These are phyloP conservation scores for Phaeophleospora eucalypticola DNA, from an alignment of 2,329 filamentous ascomycete species.

Conservation along the genomic window DNA sequence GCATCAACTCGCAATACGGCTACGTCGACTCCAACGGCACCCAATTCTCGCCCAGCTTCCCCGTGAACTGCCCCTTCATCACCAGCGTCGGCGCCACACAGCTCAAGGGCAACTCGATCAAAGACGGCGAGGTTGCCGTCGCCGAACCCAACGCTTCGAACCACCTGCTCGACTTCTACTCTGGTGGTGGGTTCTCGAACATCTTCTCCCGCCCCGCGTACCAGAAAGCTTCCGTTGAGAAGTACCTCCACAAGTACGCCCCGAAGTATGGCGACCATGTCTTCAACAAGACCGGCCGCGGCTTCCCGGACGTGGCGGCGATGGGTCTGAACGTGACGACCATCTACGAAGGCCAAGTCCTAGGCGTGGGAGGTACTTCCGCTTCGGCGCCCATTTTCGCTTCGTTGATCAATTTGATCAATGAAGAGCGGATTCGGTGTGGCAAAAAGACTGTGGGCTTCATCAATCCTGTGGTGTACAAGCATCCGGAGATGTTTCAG, in stretches of 20 bases:
- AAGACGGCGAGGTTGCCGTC: constrained; percentile 32
- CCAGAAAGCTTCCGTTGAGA: constrained; percentile 23
- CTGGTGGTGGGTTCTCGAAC: constrained; percentile 41
- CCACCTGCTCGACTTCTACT: constrained; percentile 39
- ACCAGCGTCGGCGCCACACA: constrained; percentile 47
- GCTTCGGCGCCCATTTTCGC: constrained; percentile 47
- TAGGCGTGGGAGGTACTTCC: constrained; percentile 46
- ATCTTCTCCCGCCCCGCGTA: constrained; percentile 30
- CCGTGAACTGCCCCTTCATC: constrained; percentile 47
- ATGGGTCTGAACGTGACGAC: constrained; percentile 18
- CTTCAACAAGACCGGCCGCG: constrained; percentile 47
- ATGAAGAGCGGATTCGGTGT: constrained; percentile 32
- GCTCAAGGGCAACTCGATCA: constrained; percentile 36
- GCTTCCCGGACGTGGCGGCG: constrained; percentile 42
- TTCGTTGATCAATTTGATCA: constrained; percentile 43
- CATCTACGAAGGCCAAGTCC: constrained; percentile 36
- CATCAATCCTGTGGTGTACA: constrained; percentile 41
- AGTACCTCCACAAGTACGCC: constrained; percentile 37
- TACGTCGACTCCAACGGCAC: constrained; percentile 38
- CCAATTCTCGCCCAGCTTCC: constrained; percentile 41
- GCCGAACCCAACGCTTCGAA: constrained; percentile 30
- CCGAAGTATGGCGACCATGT: constrained; percentile 35
- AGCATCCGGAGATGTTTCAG: constrained; percentile 35
- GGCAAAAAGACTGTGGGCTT: constrained; percentile 39
- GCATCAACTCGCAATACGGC: constrained; percentile 34